Evolutionary conservation across 176 grass and related monocot genomes (phyloP), one percentile per base, ranked within the genome.

Genomic region (Eremochloa ophiuroides): DNA sequence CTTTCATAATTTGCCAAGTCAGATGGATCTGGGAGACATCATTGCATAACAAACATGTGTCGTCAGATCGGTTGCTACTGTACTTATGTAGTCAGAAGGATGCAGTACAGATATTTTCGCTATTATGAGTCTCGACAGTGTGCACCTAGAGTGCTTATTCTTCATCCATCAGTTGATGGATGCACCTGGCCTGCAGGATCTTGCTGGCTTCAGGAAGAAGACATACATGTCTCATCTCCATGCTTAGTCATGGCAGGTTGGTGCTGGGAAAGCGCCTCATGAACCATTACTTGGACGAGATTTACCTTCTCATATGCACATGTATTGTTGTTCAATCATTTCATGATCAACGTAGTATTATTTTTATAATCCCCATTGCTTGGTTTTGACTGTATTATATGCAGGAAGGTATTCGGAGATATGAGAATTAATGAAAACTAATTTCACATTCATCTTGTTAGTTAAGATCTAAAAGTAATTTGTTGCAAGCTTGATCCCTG

Each of bases 231-330:
- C 28, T 31, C 37, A 30, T 81, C 73, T 60, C 64, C 78, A 60
- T 73, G 71, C 47, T 66, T 51, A 75, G 23, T 85, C 30, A 37
- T 85, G 51, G 72, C 59, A 67, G 73, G 44, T 27, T 77, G 74
- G 39, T 73, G 56, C 78, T 85, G 44, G 23, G 73, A 82, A 89
- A 85, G 78, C 6, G 35, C 46, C 46, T 78, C 46, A 77, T 46
- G 78, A 85, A 85, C 78, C 78, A 58, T 73, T 59, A 85, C 47
- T 20, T 2, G 30, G 88, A 82, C 83, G 82, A 78, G 79, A 83
- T 51, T 78, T 82, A 69, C 23, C 48, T 85, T 86, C 48, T 68
- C 67, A 48, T 73, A 50, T 66, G 38, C 38, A 48, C n/a, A 64
- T 85, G 13, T 66, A 40, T 67, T 73, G 73, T 77, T 75, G 38